phyloP scores from a whole-genome alignment of 306 rosid species.

The Prunus salicina region DNA sequence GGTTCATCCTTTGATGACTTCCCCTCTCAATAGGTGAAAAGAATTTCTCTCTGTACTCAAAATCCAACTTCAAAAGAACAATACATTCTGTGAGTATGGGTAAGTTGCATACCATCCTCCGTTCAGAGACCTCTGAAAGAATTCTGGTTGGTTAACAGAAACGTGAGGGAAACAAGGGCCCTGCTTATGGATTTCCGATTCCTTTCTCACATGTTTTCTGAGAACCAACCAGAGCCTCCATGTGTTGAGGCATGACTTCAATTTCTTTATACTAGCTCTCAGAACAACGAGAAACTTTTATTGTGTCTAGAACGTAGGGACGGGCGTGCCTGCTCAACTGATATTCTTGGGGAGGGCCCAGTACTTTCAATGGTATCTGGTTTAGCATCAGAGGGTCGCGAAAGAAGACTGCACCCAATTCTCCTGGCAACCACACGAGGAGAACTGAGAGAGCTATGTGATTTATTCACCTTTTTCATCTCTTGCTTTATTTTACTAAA shows the following conservation, averaged over 20 bases:
- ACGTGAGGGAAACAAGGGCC: slow-evolving; percentile 46
- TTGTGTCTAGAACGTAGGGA: slow-evolving; percentile 49
- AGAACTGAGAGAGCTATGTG: slow-evolving; percentile 61
- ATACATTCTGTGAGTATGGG: background rate
- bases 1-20: background rate
- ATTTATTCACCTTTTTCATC: slow-evolving; percentile 72
- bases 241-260: slow-evolving; percentile 13
- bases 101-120: slow-evolving; percentile 13
- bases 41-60: slow-evolving; percentile 23
- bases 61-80: slow-evolving; percentile 20
- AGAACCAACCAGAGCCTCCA: slow-evolving; percentile 42
- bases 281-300: slow-evolving; percentile 61
- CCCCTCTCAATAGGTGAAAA: background rate
- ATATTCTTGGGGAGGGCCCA: slow-evolving; percentile 55
- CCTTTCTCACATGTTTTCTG: slow-evolving; percentile 46
- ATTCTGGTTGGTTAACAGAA: slow-evolving; percentile 34
- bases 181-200: slow-evolving; percentile 34
- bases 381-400: slow-evolving; percentile 67
- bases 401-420: slow-evolving; percentile 76
- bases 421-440: slow-evolving; percentile 57
- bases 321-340: slow-evolving; percentile 50
- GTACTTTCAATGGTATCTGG: slow-evolving; percentile 52
- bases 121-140: background rate
- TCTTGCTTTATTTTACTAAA: slow-evolving; percentile 79
- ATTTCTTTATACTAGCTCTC: slow-evolving; percentile 26